phyloP scores from a whole-genome alignment of 2,329 filamentous ascomycete species.

The Elsinoe fawcettii region DNA sequence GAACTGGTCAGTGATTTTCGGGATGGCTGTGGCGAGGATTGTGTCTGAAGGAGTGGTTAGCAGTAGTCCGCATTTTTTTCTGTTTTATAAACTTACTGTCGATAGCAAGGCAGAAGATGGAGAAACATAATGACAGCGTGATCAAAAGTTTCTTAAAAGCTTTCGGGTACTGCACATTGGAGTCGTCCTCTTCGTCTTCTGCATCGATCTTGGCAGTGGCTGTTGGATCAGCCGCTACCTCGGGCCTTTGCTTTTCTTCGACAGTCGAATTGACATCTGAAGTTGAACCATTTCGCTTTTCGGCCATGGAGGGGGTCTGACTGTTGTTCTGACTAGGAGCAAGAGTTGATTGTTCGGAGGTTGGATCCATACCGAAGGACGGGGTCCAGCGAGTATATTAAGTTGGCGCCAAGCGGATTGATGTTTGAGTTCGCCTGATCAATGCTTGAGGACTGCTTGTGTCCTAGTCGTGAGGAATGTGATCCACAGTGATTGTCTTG shows the following conservation, averaged over 20 bases:
- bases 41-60: slow-evolving; percentile 19
- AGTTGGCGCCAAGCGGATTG: slow-evolving; percentile 10
- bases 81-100: slow-evolving; percentile 21
- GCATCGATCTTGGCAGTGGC: neutral
- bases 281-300: neutral
- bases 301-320: slow-evolving; percentile 10
- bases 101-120: slow-evolving; percentile 28
- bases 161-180: slow-evolving; percentile 31
- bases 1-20: slow-evolving; percentile 22
- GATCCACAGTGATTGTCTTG: neutral
- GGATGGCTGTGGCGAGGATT: slow-evolving; percentile 31
- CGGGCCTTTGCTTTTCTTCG: neutral
- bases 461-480: neutral
- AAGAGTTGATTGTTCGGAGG: slow-evolving; percentile 4
- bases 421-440: neutral
- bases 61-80: neutral
- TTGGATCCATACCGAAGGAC: neutral
- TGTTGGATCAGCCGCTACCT: neutral
- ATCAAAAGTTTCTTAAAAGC: slow-evolving; percentile 29
- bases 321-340: slow-evolving; percentile 10
- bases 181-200: slow-evolving; percentile 21
- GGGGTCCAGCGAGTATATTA: neutral
- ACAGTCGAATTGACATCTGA: slow-evolving; percentile 3
- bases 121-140: slow-evolving; percentile 31
- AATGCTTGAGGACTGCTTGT: neutral